Conservation (phyloP, 1,139 yeast species). For the Lodderomyces jiufengensis region DNA sequence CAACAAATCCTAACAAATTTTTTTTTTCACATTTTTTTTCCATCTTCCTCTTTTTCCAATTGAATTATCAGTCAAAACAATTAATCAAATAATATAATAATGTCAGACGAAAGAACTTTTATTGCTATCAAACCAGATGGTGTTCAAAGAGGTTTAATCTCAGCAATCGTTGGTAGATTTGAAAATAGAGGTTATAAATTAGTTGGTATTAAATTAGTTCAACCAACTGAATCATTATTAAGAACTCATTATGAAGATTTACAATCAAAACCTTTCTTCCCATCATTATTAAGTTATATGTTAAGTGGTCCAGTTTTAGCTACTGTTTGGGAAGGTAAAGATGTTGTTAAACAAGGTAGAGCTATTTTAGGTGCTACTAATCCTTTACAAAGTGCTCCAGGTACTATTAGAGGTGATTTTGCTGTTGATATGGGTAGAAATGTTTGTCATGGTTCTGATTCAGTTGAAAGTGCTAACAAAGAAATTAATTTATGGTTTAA, state of each 20-base stretch:
- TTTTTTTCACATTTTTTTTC: background rate
- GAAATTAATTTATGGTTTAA: slow-evolving; percentile 98
- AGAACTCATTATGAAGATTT: slow-evolving; percentile 95
- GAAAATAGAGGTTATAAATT: slow-evolving; percentile 97
- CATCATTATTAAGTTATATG: slow-evolving; percentile 93
- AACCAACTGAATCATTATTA: slow-evolving; percentile 83
- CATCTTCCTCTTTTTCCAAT: background rate
- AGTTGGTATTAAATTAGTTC: slow-evolving; percentile 89
- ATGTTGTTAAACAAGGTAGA: slow-evolving; percentile 98
- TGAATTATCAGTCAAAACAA: slow-evolving; percentile 4
- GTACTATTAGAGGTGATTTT: slow-evolving; percentile 98
- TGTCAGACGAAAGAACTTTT: slow-evolving; percentile 89
- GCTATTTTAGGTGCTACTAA: slow-evolving; percentile 98
- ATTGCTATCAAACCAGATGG: slow-evolving; percentile 99
- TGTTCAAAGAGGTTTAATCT: slow-evolving; percentile 97
- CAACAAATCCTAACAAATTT: background rate
- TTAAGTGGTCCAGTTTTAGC: slow-evolving; percentile 98
- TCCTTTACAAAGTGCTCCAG: slow-evolving; percentile 97
- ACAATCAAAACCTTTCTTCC: slow-evolving; percentile 96
- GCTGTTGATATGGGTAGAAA: slow-evolving; percentile 98
- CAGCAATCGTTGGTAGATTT: slow-evolving; percentile 88
- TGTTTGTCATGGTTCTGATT: slow-evolving; percentile 99
- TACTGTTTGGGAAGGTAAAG: slow-evolving; percentile 99
- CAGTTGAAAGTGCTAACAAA: slow-evolving; percentile 95
- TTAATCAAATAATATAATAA: slow-evolving; percentile 17